phyloP scores from a whole-genome alignment of 192 early-diverging fungal species.

The Coemansia aciculifera region DNA sequence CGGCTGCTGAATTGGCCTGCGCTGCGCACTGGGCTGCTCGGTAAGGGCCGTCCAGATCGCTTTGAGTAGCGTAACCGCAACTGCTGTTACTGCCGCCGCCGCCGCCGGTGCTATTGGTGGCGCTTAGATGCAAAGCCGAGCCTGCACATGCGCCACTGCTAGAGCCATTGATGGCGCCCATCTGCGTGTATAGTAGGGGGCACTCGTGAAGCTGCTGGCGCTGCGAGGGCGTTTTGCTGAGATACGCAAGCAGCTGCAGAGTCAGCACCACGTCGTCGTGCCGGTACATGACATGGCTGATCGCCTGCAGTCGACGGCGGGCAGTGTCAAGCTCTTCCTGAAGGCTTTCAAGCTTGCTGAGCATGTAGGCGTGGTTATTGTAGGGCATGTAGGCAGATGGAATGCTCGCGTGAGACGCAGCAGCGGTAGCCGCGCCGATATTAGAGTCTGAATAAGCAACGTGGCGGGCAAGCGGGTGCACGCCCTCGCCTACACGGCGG shows the following conservation, averaged over 20 bases:
- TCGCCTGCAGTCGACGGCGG: conserved; percentile 35
- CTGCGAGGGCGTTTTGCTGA: conserved; percentile 85
- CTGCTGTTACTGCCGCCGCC: conserved; percentile 20
- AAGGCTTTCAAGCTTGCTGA: conserved; percentile 49
- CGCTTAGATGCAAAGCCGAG: neutral
- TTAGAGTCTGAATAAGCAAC: conserved; percentile 30
- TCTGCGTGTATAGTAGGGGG: conserved; percentile 40
- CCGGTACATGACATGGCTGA: conserved; percentile 66
- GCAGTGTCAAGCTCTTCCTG: conserved; percentile 42
- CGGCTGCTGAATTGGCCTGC: conserved; percentile 25
- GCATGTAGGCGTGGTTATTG: conserved; percentile 44
- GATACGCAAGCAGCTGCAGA: conserved; percentile 82
- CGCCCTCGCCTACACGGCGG: conserved; percentile 35
- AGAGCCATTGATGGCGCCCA: conserved; percentile 7
- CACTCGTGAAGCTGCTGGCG: conserved; percentile 58
- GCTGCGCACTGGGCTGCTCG: conserved; percentile 40
- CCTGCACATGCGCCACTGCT: conserved; percentile 13
- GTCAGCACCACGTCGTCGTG: conserved; percentile 81
- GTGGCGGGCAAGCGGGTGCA: conserved; percentile 43
- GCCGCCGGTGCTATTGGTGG: conserved; percentile 11
- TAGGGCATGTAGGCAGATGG: conserved; percentile 31
- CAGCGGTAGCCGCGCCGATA: conserved; percentile 2
- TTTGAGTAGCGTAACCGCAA: conserved; percentile 24
- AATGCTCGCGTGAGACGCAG: conserved; percentile 8
- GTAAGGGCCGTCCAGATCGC: conserved; percentile 31